Conservation (phyloP, 139 green algal species). For the Tetradesmus lagerheimii region DNA sequence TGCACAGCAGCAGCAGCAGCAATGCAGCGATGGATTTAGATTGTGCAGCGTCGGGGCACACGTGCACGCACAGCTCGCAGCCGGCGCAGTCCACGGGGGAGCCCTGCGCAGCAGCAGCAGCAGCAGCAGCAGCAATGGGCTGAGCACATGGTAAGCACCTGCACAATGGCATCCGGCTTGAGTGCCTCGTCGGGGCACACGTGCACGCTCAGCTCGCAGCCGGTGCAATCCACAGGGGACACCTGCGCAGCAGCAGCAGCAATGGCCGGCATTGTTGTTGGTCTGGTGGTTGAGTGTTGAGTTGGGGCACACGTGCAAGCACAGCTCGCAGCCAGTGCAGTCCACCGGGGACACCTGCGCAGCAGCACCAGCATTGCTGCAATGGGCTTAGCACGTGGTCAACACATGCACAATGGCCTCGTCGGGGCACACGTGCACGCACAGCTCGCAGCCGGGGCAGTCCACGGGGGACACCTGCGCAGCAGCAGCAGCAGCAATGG, state of each 20-base stretch:
- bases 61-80: constrained; percentile 72
- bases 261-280: neutral
- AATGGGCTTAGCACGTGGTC: no score
- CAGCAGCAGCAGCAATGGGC: no score
- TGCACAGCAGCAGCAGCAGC: neutral
- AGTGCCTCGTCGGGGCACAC: constrained; percentile 71
- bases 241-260: constrained; percentile 40
- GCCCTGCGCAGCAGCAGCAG: constrained; percentile 18
- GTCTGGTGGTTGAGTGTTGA: constrained; percentile 53
- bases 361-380: no score
- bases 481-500: neutral
- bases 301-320: constrained; percentile 69
- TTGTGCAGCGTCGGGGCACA: no score
- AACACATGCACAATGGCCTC: constrained; percentile 57
- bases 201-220: constrained; percentile 72
- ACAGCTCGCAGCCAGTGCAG: constrained; percentile 77
- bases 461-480: constrained; percentile 63
- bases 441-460: constrained; percentile 77
- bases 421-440: constrained; percentile 69
- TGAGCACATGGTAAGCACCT: constrained; percentile 33
- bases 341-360: constrained; percentile 59
- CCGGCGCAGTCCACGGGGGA: constrained; percentile 73
- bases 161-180: constrained; percentile 42
- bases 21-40: no score
- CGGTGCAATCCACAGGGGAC: constrained; percentile 72